Conservation (phyloP, 2,329 filamentous ascomycete genomes). For the Phyllachora maydis region DNA sequence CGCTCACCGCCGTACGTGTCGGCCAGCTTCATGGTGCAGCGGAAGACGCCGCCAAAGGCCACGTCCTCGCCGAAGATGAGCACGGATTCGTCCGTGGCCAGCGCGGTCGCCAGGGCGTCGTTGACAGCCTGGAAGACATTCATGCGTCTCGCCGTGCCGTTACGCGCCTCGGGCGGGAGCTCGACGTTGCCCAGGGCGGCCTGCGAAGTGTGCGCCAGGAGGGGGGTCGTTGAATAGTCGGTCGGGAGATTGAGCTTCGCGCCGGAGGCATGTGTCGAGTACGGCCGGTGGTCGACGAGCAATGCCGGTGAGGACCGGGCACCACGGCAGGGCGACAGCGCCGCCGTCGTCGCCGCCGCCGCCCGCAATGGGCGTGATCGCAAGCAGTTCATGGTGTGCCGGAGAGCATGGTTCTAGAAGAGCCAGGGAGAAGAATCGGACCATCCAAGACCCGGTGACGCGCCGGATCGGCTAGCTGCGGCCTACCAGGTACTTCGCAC, state of each 20-base stretch:
- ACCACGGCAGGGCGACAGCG: neutral
- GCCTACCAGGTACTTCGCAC: too few species aligned
- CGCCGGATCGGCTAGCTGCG: too few species aligned
- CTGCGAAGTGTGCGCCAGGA: conserved; percentile 64
- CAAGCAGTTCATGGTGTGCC: too few species aligned
- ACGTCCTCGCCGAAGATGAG: conserved; percentile 93
- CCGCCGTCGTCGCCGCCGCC: too few species aligned
- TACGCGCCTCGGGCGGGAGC: conserved; percentile 42
- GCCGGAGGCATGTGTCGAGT: conserved; percentile 36
- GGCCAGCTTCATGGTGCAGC: conserved; percentile 78
- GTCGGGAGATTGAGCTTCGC: conserved; percentile 64
- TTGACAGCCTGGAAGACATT: conserved; percentile 94
- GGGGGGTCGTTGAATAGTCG: conserved; percentile 65
- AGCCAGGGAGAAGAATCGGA: too few species aligned
- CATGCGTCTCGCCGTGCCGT: conserved; percentile 61
- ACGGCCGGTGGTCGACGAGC: conserved; percentile 8
- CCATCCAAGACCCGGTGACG: too few species aligned
- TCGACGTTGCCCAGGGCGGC: conserved; percentile 51
- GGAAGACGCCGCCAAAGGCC: conserved; percentile 89
- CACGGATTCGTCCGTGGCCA: conserved; percentile 68
- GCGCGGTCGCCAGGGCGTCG: conserved; percentile 62
- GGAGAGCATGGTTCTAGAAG: too few species aligned
- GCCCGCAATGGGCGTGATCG: too few species aligned
- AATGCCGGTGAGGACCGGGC: neutral
- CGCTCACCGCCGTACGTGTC: conserved; percentile 72